Evolutionary conservation across 2,329 filamentous ascomycete species (phyloP), one percentile per base, ranked within the genome.

Genomic region (Ceratocystis huliohia): DNA sequence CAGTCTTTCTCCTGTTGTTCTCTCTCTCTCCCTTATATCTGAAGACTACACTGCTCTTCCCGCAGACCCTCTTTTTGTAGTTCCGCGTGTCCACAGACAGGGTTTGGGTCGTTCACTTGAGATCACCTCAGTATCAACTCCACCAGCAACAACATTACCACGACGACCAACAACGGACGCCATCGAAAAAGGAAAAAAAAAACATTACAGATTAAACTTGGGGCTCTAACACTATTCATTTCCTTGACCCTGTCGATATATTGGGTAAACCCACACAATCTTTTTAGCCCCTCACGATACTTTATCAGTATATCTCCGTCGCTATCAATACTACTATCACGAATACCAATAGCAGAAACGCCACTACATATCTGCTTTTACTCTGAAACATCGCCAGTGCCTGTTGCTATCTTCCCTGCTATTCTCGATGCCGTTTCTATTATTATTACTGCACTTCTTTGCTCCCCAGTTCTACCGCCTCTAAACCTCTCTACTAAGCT

Each of bases 351-450:
- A 41, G 37, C 37, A 41, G 37, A 15, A 41, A 41, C 37, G 37
- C 13, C 37, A 41, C 37, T 41, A 41, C 37, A 41, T 15, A 41
- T 41, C 10, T 41, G 37, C 6, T 30, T 30, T 59, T 30, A n/a
- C 56, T 59, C 56, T n/a, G 56, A 28, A n/a, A 59, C 56, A 25
- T 28, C 56, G 6, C 48, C n/a, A 59, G 56, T 33, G 28, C 5
- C 56, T 37, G 17, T 37, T 37, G 30, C 56, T n/a, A 6, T 20
- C 30, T 8, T 20, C 15, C 33, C 28, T 37, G 56, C 17, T 30
- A 5, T 59, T 10, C 56, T 59, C 56, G 56, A 59, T 59, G 56
- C 56, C n/a, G 56, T 30, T 33, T 59, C 17, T 59, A 59, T 59
- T 37, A 37, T 59, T 20, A 37, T 59, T 59, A 59, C 22, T 28